A percentile compares a stretch with the other conserved stretches of the same genome.
These are phyloP conservation scores for Cylindrodendrum hubeiense DNA, from an alignment of 2,329 filamentous ascomycete species.

Conservation along the genomic window DNA sequence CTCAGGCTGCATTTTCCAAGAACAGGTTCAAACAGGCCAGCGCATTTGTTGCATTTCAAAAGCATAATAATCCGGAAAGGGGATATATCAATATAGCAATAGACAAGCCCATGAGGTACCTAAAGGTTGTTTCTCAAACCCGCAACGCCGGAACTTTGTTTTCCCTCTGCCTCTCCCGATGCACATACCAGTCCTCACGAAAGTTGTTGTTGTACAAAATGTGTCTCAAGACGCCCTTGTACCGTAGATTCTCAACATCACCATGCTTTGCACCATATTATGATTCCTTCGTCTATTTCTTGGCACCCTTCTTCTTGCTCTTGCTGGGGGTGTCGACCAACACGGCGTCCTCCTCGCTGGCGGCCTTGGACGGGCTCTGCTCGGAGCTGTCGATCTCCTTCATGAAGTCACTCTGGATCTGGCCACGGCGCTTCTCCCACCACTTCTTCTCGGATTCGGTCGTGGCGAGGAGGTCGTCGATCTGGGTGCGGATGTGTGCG, in stretches of 20 bases:
- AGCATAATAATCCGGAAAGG: constrained; percentile 11
- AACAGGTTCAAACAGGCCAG: constrained; percentile 29
- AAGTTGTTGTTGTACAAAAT: constrained; percentile 26
- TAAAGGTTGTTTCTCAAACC: constrained; percentile 24
- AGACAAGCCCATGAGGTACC: constrained; percentile 24
- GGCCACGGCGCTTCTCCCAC: constrained; percentile 88
- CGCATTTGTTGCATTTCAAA: constrained; percentile 38
- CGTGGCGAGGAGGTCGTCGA: constrained; percentile 81
- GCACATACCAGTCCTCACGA: constrained; percentile 4
- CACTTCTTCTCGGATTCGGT: constrained; percentile 83
- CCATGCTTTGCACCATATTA: not conserved
- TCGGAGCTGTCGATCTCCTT: constrained; percentile 82
- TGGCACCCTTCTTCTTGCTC: constrained; percentile 71
- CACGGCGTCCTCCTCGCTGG: constrained; percentile 66
- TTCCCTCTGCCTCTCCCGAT: constrained; percentile 9
- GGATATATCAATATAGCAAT: constrained; percentile 21
- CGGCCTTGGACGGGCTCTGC: constrained; percentile 55
- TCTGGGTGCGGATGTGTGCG: constrained; percentile 77
- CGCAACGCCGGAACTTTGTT: constrained; percentile 23
- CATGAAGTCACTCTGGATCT: constrained; percentile 83
- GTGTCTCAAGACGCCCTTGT: constrained; percentile 12
- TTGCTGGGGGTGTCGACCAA: constrained; percentile 76
- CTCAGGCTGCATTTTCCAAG: constrained; percentile 28
- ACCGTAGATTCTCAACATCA: constrained; percentile 3
- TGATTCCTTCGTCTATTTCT: constrained; percentile 49